Base-by-base conservation (phyloP, 169 alveolate species). In the Blepharisma undulans region DNA sequence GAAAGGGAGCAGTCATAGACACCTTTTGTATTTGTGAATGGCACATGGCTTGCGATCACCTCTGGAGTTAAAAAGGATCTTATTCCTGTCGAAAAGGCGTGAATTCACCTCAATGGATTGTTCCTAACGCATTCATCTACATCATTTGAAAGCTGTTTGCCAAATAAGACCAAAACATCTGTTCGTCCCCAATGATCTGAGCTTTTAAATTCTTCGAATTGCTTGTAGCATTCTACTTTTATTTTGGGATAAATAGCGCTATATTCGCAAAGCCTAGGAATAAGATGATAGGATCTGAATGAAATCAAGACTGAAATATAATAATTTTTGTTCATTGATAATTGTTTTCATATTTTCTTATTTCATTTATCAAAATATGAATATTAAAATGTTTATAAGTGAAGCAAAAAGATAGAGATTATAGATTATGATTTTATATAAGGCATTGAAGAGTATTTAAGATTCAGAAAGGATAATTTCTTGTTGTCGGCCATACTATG, bases 401-500 rank as follows among this genome's bases (percentile, higher is more conserved):
- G 66, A 48, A 48, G 7, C 10, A 48, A 48, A 48, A 48, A 48
- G 14, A 5, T 48, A 48, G 10, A 48, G 66, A 10, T 48, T 48
- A 48, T 48, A 48, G 2, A 48, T 48, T 0, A 5, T 10, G 66
- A 0, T 48, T 10, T 48, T 36, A 10, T 48, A 48, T 5, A 5
- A 3, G 7, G 66, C 7, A 48, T 48, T 48, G 3, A 48, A 48
- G 66, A 48, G 10, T 48, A 48, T 48, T 48, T 48, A 48, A 48
- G 66, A 18, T 10, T 48, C 66, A 10, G 66, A 5, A 48, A 48
- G 14, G 66, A 5, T 5, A 48, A 48, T 48, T 48, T 48, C 66
- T 87, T 66, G 97, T 93, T 95, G 92, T 96, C 97, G 98, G 97
- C 97, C 98, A 96, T 94, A 96, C 98, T 96, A 96, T 92, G 96